Conservation (phyloP, 768 basidiomycete species). For the Suillus subaureus region DNA sequence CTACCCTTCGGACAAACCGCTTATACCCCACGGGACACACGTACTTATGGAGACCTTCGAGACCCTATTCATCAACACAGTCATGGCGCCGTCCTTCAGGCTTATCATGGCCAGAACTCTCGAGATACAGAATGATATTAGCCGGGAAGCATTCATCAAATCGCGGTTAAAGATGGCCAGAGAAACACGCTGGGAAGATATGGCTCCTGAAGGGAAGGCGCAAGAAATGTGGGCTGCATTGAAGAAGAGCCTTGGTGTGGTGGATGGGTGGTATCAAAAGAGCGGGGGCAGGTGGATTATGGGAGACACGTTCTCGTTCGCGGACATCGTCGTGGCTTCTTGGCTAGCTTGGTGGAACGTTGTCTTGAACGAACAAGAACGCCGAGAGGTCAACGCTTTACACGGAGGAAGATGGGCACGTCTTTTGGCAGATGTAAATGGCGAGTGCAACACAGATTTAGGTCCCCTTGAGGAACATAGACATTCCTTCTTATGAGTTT, state of each 20-base stretch:
- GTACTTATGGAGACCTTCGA: neutral
- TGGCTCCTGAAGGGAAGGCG: neutral
- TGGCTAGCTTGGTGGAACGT: neutral
- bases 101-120: neutral
- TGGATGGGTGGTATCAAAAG: slow-evolving; percentile 6
- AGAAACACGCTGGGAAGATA: slow-evolving; percentile 5
- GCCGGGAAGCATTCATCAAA: neutral
- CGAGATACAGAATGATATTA: neutral
- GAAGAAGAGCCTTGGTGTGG: neutral
- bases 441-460: slow-evolving; percentile 23
- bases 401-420: slow-evolving; percentile 8
- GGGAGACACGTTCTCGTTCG: slow-evolving; percentile 10
- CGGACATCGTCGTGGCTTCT: neutral
- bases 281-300: slow-evolving; percentile 10
- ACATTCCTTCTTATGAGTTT: neutral
- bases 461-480: neutral
- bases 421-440: slow-evolving; percentile 24
- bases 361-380: neutral
- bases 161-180: slow-evolving; percentile 3
- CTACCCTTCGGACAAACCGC: slow-evolving; percentile 38
- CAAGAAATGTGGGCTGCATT: neutral
- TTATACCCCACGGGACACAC: neutral
- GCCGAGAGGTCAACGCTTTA: slow-evolving; percentile 1
- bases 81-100: neutral
- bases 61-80: neutral